A percentile compares a stretch with the other conserved stretches of the same genome.
These are phyloP conservation scores for Striga hermonthica DNA, from an alignment of 305 asterid species.

Conservation along the genomic window DNA sequence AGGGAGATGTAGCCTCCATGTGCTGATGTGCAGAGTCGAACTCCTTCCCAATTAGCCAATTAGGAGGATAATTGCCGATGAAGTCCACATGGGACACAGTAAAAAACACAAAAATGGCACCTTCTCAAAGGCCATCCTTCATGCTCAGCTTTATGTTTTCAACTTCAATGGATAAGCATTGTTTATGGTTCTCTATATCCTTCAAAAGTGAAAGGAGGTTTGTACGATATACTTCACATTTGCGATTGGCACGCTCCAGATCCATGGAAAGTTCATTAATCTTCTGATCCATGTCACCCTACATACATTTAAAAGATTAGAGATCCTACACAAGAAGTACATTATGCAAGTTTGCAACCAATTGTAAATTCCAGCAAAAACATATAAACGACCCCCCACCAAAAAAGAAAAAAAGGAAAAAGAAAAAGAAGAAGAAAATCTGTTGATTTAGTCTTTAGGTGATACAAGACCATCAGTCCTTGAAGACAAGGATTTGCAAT, in stretches of 20 bases:
- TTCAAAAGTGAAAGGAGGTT: slow-evolving; percentile 74
- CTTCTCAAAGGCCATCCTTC: slow-evolving; percentile 53
- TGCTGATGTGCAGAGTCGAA: too few relatives aligned
- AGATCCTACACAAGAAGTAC: slow-evolving; percentile 10
- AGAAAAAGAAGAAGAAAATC: too few relatives aligned
- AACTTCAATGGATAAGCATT: slow-evolving; percentile 65
- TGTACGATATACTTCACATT: slow-evolving; percentile 72
- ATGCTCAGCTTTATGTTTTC: slow-evolving; percentile 71
- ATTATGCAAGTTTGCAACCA: background rate
- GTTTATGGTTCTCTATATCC: slow-evolving; percentile 89
- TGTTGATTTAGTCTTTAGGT: too few relatives aligned
- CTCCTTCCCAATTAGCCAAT: too few relatives aligned
- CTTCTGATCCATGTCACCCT: slow-evolving; percentile 80
- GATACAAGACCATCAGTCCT: background rate
- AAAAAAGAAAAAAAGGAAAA: too few relatives aligned
- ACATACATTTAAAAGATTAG: slow-evolving; percentile 19
- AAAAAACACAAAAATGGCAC: slow-evolving; percentile 25
- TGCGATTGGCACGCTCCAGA: slow-evolving; percentile 64
- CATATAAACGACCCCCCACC: too few relatives aligned
- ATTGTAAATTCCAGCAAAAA: background rate
- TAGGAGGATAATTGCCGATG: slow-evolving; percentile 21
- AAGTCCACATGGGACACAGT: slow-evolving; percentile 17
- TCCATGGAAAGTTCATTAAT: slow-evolving; percentile 59
- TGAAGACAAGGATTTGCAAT: slow-evolving; percentile 11
- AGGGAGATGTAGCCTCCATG: too few relatives aligned